A percentile compares a stretch with the other conserved stretches of the same genome.
These are phyloP conservation scores for Rhizopogon hawkerae DNA, from an alignment of 1,284 basidiomycete genomes.

Conservation along the genomic window DNA sequence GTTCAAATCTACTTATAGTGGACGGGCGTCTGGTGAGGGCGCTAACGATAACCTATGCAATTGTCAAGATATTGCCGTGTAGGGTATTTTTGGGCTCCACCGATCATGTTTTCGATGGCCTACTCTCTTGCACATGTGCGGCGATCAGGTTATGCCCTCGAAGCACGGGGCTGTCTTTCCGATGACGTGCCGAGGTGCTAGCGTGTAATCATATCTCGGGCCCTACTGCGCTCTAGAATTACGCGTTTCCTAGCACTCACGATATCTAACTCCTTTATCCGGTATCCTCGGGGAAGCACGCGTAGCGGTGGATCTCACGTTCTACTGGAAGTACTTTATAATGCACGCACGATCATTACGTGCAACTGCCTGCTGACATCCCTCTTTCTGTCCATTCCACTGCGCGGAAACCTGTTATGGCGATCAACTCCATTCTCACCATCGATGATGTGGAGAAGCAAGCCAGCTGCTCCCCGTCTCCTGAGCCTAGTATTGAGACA, in stretches of 20 bases:
- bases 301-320: constrained; percentile 21
- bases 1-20: background rate
- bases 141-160: background rate
- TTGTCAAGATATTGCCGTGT: background rate
- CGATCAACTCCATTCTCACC: constrained; percentile 2
- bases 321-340: constrained; percentile 21
- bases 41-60: background rate
- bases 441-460: constrained; percentile 27
- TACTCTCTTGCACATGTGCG: background rate
- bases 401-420: constrained; percentile 1
- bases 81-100: background rate
- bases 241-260: constrained; percentile 2
- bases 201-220: background rate
- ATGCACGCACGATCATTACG: constrained; percentile 9
- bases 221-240: background rate
- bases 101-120: background rate
- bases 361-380: constrained; percentile 5
- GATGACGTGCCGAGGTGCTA: background rate
- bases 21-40: background rate
- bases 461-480: constrained; percentile 10
- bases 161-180: background rate
- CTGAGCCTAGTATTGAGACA: constrained; percentile 19
- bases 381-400: constrained; percentile 11
- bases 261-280: constrained; percentile 16
- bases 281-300: constrained; percentile 19